Conservation (phyloP, 2,329 filamentous ascomycete species). For the Pseudopithomyces maydicus region DNA sequence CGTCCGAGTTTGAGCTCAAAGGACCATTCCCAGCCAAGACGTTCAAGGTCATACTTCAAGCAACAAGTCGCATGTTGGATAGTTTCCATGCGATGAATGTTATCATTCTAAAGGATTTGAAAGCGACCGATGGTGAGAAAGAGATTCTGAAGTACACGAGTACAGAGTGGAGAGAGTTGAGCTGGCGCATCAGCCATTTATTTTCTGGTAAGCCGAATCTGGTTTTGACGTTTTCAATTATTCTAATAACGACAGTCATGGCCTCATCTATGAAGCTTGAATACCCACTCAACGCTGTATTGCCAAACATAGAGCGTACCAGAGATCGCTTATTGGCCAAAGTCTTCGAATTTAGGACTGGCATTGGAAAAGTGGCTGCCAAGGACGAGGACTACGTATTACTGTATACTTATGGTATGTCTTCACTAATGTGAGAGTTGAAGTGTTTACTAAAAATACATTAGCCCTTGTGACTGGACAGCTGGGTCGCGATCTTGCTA, state of each 20-base stretch:
- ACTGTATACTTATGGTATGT: slow-evolving; percentile 83
- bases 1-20: slow-evolving; percentile 85
- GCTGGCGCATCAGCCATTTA: slow-evolving; percentile 88
- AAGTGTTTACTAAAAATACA: not conserved
- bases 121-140: slow-evolving; percentile 78
- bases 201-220: slow-evolving; percentile 58
- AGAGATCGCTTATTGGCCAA: slow-evolving; percentile 84
- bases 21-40: slow-evolving; percentile 81
- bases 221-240: not conserved
- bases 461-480: slow-evolving; percentile 67
- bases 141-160: slow-evolving; percentile 79
- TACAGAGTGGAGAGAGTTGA: slow-evolving; percentile 78
- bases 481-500: slow-evolving; percentile 59
- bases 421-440: too few species aligned
- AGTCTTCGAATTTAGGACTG: slow-evolving; percentile 82
- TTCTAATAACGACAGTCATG: slow-evolving; percentile 62
- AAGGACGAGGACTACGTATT: slow-evolving; percentile 86
- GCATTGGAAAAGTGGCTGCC: slow-evolving; percentile 55
- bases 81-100: slow-evolving; percentile 97
- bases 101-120: slow-evolving; percentile 79
- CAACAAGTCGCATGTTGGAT: slow-evolving; percentile 84
- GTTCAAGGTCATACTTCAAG: slow-evolving; percentile 75
- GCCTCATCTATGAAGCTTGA: slow-evolving; percentile 93
- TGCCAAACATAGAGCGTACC: slow-evolving; percentile 80
- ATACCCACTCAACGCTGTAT: slow-evolving; percentile 86